Evolutionary conservation across 306 rosid genomes (phyloP), one percentile per base, ranked within the genome.

Genomic region (Betula pendula): DNA sequence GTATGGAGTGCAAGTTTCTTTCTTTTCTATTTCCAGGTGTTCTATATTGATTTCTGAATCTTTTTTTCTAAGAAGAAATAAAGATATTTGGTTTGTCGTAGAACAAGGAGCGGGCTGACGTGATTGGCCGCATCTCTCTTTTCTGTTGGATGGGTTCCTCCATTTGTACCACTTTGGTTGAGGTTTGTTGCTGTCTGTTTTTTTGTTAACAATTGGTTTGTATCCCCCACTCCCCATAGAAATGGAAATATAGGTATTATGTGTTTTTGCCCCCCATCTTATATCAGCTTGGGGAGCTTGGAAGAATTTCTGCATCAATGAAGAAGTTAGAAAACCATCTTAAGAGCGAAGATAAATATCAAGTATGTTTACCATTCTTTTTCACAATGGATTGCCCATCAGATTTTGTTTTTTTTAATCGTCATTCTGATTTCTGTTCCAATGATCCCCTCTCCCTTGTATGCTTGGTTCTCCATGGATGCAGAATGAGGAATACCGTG

Each of bases 131-230:
- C 72, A 89, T 95, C 77, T 92, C 99, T 44, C 90, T 95, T 60
- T 95, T 67, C 88, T 95, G 99, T 79, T 95, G 97, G 97, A 63
- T 95, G 83, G 92, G 97, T 68, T 95, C 99, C 58, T 90, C 99
- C 19, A 75, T 75, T 20, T 95, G 97, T 80, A 27, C 76, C 89
- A 82, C 93, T 73, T 85, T 92, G 81, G 91, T 85, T 75, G 99
- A 95, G 99, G 99, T 95, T 68, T 70, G 91, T 79, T 68, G 73
- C 74, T 76, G 75, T n/a, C 78, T 71, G 47, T 31, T 48, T 72
- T 38, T 68, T 75, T 24, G 63, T 58, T 72, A 47, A n/a, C 72
- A 68, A 44, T 51, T 20, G 68, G 40, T 47, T 19, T 29, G 33
- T 53, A 25, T 5, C 71, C 22, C 6, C 53, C 43, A 43, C 25